Conservation (phyloP, 352 stramenopile genomes). For the Peronospora farinosa region DNA sequence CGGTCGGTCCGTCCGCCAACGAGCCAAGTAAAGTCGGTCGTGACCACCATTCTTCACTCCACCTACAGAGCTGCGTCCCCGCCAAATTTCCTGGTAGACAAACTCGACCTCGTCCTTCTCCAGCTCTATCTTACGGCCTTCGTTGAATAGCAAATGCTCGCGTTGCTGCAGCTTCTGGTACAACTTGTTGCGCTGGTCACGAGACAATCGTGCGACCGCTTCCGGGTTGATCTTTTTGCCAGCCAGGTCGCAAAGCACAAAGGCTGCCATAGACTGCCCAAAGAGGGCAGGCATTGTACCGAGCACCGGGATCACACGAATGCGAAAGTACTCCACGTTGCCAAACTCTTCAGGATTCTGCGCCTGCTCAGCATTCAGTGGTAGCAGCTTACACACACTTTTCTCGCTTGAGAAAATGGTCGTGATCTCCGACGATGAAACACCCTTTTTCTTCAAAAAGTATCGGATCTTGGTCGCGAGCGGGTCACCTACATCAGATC, state of each 20-base stretch:
- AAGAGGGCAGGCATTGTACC: conserved; percentile 94
- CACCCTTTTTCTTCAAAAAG: conserved; percentile 84
- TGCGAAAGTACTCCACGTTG: conserved; percentile 94
- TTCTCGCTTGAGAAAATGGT: conserved; percentile 94
- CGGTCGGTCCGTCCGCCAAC: conserved; percentile 66
- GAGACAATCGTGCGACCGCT: conserved; percentile 56
- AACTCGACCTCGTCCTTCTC: conserved; percentile 87
- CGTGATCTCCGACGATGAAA: conserved; percentile 64
- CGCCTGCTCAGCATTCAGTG: conserved; percentile 89
- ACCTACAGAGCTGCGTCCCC: conserved; percentile 65
- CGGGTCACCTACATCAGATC: conserved; percentile 70
- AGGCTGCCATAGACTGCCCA: conserved; percentile 93
- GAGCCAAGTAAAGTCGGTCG: conserved; percentile 76
- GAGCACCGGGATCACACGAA: conserved; percentile 94
- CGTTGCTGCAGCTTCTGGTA: conserved; percentile 79
- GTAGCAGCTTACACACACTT: conserved; percentile 91
- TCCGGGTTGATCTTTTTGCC: conserved; percentile 84
- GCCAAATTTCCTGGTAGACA: conserved; percentile 83
- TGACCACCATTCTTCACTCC: conserved; percentile 61
- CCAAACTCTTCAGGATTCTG: conserved; percentile 90
- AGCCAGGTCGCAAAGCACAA: conserved; percentile 91
- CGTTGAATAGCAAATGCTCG: conserved; percentile 55
- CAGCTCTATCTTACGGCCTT: conserved; percentile 52
- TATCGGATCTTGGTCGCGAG: conserved; percentile 94
- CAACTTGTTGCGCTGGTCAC: conserved; percentile 83